These are phyloP conservation scores for Camelina neglecta DNA, from an alignment of 345 rosid species.

Conservation along the genomic window DNA sequence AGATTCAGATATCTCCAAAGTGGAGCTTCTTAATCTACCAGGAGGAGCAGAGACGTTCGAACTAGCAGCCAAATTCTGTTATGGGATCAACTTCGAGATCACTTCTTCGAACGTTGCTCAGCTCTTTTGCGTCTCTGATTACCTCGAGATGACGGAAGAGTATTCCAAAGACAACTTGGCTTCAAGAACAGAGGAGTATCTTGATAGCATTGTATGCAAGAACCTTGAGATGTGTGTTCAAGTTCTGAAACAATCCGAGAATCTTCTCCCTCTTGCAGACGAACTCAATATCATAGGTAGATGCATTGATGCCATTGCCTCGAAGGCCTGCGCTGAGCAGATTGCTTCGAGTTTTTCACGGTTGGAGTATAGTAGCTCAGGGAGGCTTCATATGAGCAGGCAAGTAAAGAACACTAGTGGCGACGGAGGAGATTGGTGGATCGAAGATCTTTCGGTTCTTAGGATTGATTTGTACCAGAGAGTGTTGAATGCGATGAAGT, in stretches of 20 bases:
- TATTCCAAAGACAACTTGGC: slow-evolving; percentile 85
- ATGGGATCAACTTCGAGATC: slow-evolving; percentile 89
- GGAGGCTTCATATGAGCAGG: slow-evolving; percentile 93
- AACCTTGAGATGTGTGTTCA: slow-evolving; percentile 87
- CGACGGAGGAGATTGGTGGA: slow-evolving; percentile 98
- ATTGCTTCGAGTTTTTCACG: slow-evolving; percentile 96
- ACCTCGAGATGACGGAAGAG: slow-evolving; percentile 95
- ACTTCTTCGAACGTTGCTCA: slow-evolving; percentile 89
- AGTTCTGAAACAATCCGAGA: slow-evolving; percentile 88
- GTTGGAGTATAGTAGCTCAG: slow-evolving; percentile 96
- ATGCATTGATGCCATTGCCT: slow-evolving; percentile 91
- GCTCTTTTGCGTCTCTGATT: slow-evolving; percentile 79
- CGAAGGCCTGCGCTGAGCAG: slow-evolving; percentile 90
- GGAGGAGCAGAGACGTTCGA: slow-evolving; percentile 90
- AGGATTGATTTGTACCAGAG: slow-evolving; percentile 80
- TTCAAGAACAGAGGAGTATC: slow-evolving; percentile 89
- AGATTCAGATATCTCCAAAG: slow-evolving; percentile 83
- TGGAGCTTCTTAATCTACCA: slow-evolving; percentile 90
- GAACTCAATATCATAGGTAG: slow-evolving; percentile 78
- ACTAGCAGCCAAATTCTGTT: slow-evolving; percentile 92
- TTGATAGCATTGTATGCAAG: slow-evolving; percentile 82
- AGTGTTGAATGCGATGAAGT: slow-evolving; percentile 90
- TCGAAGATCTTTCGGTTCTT: slow-evolving; percentile 85
- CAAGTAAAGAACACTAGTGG: slow-evolving; percentile 56
- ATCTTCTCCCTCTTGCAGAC: slow-evolving; percentile 89